Base-by-base conservation (phyloP, 148 eudicot species). In the Fallopia convolvulus region DNA sequence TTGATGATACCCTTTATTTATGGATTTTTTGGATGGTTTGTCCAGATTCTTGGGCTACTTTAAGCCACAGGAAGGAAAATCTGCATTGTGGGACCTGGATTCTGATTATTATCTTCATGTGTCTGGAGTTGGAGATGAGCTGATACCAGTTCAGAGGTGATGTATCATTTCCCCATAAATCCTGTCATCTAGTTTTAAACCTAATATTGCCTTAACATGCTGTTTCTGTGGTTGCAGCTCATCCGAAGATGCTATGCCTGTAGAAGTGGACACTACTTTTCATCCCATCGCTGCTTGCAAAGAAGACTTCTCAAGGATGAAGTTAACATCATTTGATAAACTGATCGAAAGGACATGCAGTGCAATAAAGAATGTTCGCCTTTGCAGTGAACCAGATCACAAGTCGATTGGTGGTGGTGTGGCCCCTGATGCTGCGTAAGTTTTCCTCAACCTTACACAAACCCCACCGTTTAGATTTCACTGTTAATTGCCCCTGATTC, bases 381-480 rank as follows among this genome's bases (percentile, higher is more conserved):
- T 95, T 75, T 90, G 86, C 74, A 82, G 91, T 75, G 97, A 91
- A 80, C 85, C 88, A 23, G 97, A 91, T 80, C 93, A 85, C 65
- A 91, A 80, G 85, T 81, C 90, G 26, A 52, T 33, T 33, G 36
- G 68, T 17, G 79, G 94, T 81, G 94, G 90, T 78, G 95, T 96
- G 81, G 99, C 99, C 36, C 99, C 98, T 79, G 99, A 96, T 91
- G 99, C 99, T 81, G 92, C 85, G 99, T 96, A 90, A 90, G 83
- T 36, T 74, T 74, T 79, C 7, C 36, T 33, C 76, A 76, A 20
- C 50, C 41, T 44, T 23, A 36, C 58, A 33, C 36, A 33, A 33
- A 33, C 36, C 3, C 36, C 36, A 33, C 36, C 36, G 2, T 33
- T 33, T 47, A 41, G 23, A 21, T 0, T 21, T 9, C 33, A 47